phyloP scores from a whole-genome alignment of 1,284 basidiomycete species.

The Cryptococcus neoformans region DNA sequence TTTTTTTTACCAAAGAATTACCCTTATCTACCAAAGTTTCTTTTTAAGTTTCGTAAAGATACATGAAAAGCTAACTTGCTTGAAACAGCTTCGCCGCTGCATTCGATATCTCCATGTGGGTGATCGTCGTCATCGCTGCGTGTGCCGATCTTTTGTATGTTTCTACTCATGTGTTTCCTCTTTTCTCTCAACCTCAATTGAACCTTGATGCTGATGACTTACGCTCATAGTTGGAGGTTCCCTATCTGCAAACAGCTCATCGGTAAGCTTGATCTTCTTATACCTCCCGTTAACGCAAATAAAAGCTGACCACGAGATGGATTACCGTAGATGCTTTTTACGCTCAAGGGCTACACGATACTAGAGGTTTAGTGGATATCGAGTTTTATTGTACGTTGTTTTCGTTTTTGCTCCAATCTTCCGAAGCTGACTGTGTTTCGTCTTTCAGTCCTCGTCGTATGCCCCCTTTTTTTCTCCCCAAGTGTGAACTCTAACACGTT shows the following conservation, averaged over 20 bases:
- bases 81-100: slow-evolving; percentile 24
- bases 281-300: neutral
- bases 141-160: slow-evolving; percentile 31
- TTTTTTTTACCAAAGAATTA: neutral
- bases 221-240: slow-evolving; percentile 9
- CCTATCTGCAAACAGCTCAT: slow-evolving; percentile 13
- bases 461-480: too few relatives aligned
- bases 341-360: slow-evolving; percentile 18
- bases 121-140: slow-evolving; percentile 21
- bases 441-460: slow-evolving; percentile 15
- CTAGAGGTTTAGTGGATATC: slow-evolving; percentile 13
- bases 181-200: neutral
- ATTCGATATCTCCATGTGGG: slow-evolving; percentile 29
- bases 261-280: neutral
- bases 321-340: slow-evolving; percentile 16
- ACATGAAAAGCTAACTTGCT: too few relatives aligned
- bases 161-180: neutral
- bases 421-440: neutral
- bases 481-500: neutral
- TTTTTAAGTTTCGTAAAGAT: too few relatives aligned
- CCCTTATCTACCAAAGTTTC: neutral
- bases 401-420: neutral
- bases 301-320: neutral
- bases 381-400: slow-evolving; percentile 22
- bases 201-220: neutral